These are phyloP conservation scores for Peniophora sp. DNA, from an alignment of 1,284 basidiomycete genomes.

Conservation along the genomic window DNA sequence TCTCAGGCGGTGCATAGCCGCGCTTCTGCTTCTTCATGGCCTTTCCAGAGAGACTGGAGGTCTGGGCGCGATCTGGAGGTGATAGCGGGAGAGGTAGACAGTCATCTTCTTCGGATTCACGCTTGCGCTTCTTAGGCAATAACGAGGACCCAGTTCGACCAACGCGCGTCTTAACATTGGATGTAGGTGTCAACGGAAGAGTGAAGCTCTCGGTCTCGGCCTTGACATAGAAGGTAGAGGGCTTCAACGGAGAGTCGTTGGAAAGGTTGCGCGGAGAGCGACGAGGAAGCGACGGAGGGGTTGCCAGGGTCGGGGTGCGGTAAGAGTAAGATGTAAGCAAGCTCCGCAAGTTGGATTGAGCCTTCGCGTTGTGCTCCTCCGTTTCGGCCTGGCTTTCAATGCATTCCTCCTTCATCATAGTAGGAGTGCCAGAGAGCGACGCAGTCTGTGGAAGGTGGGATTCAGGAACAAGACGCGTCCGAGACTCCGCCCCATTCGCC, in stretches of 20 bases:
- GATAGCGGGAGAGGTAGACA: background rate
- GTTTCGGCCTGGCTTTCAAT: too few relatives aligned
- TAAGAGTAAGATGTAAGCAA: too few relatives aligned
- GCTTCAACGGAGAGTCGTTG: background rate
- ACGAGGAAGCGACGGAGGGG: background rate
- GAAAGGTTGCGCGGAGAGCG: background rate
- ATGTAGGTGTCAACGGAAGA: background rate
- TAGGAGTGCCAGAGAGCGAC: too few relatives aligned
- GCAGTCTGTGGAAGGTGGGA: too few relatives aligned
- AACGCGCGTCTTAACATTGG: background rate
- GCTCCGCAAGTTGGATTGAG: too few relatives aligned
- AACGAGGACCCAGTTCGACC: background rate
- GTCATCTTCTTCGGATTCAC: background rate
- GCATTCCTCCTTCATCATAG: too few relatives aligned
- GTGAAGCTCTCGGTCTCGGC: background rate
- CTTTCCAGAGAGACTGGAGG: background rate
- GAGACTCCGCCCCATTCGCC: background rate
- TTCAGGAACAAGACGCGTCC: too few relatives aligned
- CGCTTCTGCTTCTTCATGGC: slow-evolving; percentile 21
- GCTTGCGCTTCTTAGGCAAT: background rate
- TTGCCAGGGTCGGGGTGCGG: too few relatives aligned
- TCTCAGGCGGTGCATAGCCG: slow-evolving; percentile 37
- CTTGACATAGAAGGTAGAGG: background rate
- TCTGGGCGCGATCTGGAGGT: background rate
- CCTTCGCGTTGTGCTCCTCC: too few relatives aligned